Percentiles rank a stretch among this genome's conserved stretches.
These are phyloP conservation scores for Arthrobotrys conoides DNA, from an alignment of 2,329 filamentous ascomycete genomes.

Conservation along the genomic window DNA sequence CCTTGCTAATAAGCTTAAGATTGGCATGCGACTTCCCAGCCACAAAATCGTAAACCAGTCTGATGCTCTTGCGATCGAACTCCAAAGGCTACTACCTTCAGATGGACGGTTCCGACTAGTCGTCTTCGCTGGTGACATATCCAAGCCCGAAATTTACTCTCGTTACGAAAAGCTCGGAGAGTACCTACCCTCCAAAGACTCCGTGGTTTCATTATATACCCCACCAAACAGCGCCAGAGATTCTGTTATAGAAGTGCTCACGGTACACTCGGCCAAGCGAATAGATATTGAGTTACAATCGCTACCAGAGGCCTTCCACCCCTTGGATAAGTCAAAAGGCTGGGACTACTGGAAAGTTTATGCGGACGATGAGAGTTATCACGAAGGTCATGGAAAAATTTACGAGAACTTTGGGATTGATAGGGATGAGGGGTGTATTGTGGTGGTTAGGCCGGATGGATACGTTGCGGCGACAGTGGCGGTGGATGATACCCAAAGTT, in stretches of 20 bases:
- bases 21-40: constrained; percentile 74
- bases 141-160: constrained; percentile 67
- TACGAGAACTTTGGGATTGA: constrained; percentile 75
- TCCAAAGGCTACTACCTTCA: constrained; percentile 73
- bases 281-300: constrained; percentile 70
- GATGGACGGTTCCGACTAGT: constrained; percentile 74
- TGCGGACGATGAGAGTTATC: constrained; percentile 72
- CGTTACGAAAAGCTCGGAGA: constrained; percentile 70
- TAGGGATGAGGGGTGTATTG: constrained; percentile 71
- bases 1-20: constrained; percentile 69
- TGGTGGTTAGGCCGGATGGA: constrained; percentile 77
- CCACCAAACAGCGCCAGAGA: constrained; percentile 67
- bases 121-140: constrained; percentile 75
- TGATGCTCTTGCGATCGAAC: constrained; percentile 72
- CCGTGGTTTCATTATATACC: constrained; percentile 70
- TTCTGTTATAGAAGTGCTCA: constrained; percentile 74
- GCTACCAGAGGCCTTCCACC: constrained; percentile 71
- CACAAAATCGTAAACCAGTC: constrained; percentile 75
- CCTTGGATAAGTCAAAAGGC: constrained; percentile 66
- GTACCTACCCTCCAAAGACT: constrained; percentile 66
- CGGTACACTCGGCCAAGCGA: constrained; percentile 72
- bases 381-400: constrained; percentile 71
- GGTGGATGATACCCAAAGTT: constrained; percentile 33
- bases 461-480: constrained; percentile 69
- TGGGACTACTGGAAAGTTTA: constrained; percentile 74